Conservation (phyloP, 2,329 filamentous ascomycete genomes). For the Fusarium denticulatum region DNA sequence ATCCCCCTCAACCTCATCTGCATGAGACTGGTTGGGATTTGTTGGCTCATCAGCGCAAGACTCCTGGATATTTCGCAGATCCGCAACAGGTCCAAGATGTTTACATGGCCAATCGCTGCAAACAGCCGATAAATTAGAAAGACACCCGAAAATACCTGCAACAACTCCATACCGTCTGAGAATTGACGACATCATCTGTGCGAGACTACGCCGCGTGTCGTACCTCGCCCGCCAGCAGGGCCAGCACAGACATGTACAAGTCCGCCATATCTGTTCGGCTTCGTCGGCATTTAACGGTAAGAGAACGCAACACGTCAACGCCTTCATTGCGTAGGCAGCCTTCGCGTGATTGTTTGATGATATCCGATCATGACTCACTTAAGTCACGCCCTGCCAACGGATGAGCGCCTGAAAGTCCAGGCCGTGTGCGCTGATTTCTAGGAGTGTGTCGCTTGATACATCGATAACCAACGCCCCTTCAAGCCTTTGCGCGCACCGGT, state of each 20-base stretch:
- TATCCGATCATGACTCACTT: neutral
- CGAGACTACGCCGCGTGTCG: neutral
- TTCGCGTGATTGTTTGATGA: neutral
- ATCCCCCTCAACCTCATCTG: neutral
- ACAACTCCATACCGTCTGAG: neutral
- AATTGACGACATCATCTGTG: neutral
- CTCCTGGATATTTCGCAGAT: neutral
- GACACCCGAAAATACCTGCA: neutral
- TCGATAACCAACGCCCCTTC: too few relatives aligned
- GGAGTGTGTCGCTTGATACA: too few relatives aligned
- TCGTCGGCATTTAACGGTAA: accelerated
- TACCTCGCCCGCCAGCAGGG: neutral
- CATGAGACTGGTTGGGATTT: neutral
- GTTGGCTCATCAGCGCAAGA: neutral
- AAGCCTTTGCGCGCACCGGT: too few relatives aligned
- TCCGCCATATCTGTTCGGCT: too few relatives aligned
- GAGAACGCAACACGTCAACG: neutral
- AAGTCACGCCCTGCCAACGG: neutral
- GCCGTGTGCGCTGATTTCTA: too few relatives aligned
- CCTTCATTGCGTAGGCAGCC: accelerated
- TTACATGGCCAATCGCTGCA: neutral
- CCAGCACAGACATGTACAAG: neutral
- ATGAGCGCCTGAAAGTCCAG: neutral
- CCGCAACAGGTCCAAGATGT: neutral
- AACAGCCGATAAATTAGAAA: neutral